A percentile compares a stretch with the other conserved stretches of the same genome.
phyloP scores from a whole-genome alignment of 2,329 filamentous ascomycete genomes.

The Sporothrix protearum region DNA sequence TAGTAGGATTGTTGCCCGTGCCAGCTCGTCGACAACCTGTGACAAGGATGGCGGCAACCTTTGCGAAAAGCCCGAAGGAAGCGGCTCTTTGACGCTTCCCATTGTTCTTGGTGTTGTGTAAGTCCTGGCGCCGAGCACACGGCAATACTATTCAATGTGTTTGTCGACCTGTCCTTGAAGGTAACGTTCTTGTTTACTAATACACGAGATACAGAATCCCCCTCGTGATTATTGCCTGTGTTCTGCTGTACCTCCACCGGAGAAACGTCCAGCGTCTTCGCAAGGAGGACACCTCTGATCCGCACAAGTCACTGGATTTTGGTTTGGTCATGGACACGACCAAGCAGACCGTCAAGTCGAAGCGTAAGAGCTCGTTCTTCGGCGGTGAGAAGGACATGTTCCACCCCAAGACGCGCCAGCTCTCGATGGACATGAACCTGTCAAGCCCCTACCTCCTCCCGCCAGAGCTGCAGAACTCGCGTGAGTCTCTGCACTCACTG shows the following conservation, averaged over 20 bases:
- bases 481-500: constrained; percentile 82
- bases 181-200: not conserved
- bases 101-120: constrained; percentile 69
- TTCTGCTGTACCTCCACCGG: constrained; percentile 74
- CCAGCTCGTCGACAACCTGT: constrained; percentile 29
- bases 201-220: constrained; percentile 60
- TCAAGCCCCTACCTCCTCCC: constrained; percentile 92
- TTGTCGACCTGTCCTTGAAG: too few species aligned
- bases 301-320: constrained; percentile 89
- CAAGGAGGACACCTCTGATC: constrained; percentile 78
- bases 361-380: constrained; percentile 46
- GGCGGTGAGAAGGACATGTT: constrained; percentile 54
- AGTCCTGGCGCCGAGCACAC: too few species aligned
- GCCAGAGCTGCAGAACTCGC: constrained; percentile 70
- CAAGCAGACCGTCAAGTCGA: constrained; percentile 37
- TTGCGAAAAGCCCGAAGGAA: constrained; percentile 59
- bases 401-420: constrained; percentile 48
- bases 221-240: constrained; percentile 59
- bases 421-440: constrained; percentile 71
- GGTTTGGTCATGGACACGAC: constrained; percentile 60
- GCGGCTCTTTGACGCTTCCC: constrained; percentile 57
- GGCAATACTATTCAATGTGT: not conserved
- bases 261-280: constrained; percentile 68
- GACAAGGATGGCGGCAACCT: constrained; percentile 37
- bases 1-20: constrained; percentile 28